Base-by-base conservation (phyloP, 495 filamentous ascomycete species). In the Terfezia boudieri region DNA sequence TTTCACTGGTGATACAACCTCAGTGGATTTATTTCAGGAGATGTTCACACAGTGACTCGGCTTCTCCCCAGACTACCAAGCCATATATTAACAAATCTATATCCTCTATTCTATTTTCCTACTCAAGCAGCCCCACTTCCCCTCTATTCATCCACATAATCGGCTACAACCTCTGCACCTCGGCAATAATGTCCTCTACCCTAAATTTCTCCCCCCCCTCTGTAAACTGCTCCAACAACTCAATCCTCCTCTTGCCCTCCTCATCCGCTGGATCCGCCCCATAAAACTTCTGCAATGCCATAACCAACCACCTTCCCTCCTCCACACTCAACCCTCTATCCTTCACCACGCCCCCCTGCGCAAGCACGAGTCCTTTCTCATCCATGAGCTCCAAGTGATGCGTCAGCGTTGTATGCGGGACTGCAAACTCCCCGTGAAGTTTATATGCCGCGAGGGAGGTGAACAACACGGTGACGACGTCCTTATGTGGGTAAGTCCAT, bases 221-320 rank as follows among this genome's bases (percentile, higher is more conserved):
- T 6, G 74, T 81, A 66, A 95, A 96, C 74, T 80, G 78, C 66
- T 84, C 81, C 64, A 96, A 66, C 65, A 96, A 63, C 70, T 51
- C 70, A n/a, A 68, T 66, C 65, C 72, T 77, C 36, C 71, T 70
- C 56, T 55, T 58, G 2, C 71, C 73, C 54, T 58, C 68, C 7
- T 72, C 76, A 63, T 74, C 71, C 35, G 69, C 69, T 32, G 61
- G 65, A 9, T 71, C 71, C 2, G 73, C 74, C 12, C 81, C 86
- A 65, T 96, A 98, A 67, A 96, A 98, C 67, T 85, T 81, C 74
- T 96, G 90, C 71, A 98, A 68, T 50, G 86, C 84, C 74, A 93
- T 84, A n/a, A 92, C 74, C 60, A 98, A 64, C 86, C 83, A 94
- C 66, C 76, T 77, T 26, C 82, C 86, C 64, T 96, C 81, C 14